These are phyloP conservation scores for Metarhizium sp. DNA, from an alignment of 2,329 filamentous ascomycete genomes.

Conservation along the genomic window DNA sequence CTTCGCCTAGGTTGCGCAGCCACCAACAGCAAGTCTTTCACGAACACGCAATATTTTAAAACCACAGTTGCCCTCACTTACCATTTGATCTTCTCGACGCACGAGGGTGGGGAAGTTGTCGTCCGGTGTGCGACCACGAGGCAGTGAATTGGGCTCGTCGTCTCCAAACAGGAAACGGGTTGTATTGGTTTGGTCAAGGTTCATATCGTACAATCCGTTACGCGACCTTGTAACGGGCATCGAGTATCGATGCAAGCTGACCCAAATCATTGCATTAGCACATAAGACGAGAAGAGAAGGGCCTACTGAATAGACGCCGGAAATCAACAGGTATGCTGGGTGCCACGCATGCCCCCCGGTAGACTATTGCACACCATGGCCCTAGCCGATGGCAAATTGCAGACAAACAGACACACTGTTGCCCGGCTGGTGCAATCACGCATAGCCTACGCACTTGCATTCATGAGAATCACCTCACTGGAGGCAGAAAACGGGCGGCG, in stretches of 20 bases:
- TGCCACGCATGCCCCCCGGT: no score
- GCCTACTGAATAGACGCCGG: no score
- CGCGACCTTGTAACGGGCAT: conserved; percentile 76
- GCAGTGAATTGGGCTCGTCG: conserved; percentile 50
- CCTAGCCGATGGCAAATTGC: no score
- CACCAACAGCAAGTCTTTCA: not conserved
- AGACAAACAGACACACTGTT: no score
- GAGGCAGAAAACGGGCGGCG: no score
- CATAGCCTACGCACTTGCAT: no score
- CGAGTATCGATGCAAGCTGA: conserved; percentile 79
- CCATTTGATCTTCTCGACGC: conserved; percentile 50
- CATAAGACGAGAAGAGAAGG: not conserved
- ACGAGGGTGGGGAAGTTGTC: conserved; percentile 83
- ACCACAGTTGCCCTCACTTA: conserved; percentile 25
- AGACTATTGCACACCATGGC: no score
- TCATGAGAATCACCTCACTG: no score
- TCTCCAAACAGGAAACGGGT: conserved; percentile 80
- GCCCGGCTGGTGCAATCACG: no score
- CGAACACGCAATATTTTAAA: not conserved
- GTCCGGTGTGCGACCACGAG: conserved; percentile 51
- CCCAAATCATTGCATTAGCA: conserved; percentile 11
- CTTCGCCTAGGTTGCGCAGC: not conserved
- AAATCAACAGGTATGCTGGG: no score
- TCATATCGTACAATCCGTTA: conserved; percentile 56
- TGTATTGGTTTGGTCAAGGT: conserved; percentile 75